Evolutionary conservation across 148 eudicot species (phyloP), one percentile per base, ranked within the genome.

Genomic region (Agrostemma githago): DNA sequence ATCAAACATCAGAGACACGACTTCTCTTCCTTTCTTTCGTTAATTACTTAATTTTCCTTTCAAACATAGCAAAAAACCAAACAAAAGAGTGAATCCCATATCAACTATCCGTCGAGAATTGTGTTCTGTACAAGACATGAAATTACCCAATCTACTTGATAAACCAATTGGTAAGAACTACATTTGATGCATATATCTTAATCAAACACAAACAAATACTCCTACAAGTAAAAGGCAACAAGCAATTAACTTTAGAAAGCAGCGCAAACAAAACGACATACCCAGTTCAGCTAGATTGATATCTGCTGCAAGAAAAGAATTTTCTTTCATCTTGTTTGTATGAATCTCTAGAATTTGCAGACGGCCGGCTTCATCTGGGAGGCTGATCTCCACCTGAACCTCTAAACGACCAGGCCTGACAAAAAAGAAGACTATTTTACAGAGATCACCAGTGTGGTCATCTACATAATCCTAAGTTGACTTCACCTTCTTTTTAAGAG

Each of bases 331-430:
- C 88, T 87, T 89, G 80, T 84, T 90, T 69, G 99, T 96, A 78
- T 96, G 99, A 76, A 96, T 96, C 70, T 96, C 91, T 74, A 96
- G 93, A 82, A 96, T 96, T 81, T 96, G 99, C 48, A 96, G 41
- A 75, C 99, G 97, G 37, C 99, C 99, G 74, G 81, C 84, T 83
- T 96, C 97, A 85, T 92, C 96, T 44, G 99, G 99, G 67, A 96
- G 96, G 86, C 96, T 90, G 79, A 96, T 96, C 86, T 96, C 99
- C 83, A 96, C 96, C 83, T 90, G 97, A 77, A 96, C 99, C 87
- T 96, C 99, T 69, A 96, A 81, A 83, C 97, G 99, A 19, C 99
- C 99, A 81, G 99, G 99, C 87, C 99, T 89, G 78, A 40, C 66
- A 53, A 73, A 51, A 82, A n/a, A 62, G 62, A 26, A 48, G 53